Conservation (phyloP, 108 stramenopile genomes). For the Skeletonema tropicum region DNA sequence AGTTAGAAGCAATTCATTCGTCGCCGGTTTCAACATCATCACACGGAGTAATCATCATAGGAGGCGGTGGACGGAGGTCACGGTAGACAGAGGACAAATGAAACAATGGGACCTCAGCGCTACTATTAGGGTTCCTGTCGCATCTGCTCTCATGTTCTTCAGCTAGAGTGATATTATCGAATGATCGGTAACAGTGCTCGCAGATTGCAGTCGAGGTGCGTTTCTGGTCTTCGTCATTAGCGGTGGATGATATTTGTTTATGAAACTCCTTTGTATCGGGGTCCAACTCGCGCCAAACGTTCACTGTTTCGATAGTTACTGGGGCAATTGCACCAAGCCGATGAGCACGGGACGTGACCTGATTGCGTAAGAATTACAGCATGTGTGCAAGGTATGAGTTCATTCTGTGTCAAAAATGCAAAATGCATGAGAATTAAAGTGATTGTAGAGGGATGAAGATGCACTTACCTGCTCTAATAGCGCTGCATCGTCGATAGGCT, state of each 20-base stretch:
- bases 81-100: slow-evolving; percentile 63
- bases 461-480: slow-evolving; percentile 57
- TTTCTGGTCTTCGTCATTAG: slow-evolving; percentile 19
- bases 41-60: slow-evolving; percentile 12
- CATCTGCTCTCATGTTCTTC: slow-evolving; percentile 52
- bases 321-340: slow-evolving; percentile 76
- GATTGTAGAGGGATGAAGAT: neutral
- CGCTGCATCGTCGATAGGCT: slow-evolving; percentile 77
- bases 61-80: slow-evolving; percentile 51
- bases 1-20: neutral
- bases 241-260: slow-evolving; percentile 23
- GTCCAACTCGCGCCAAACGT: slow-evolving; percentile 44
- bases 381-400: neutral
- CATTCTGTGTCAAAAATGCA: neutral
- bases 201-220: slow-evolving; percentile 41
- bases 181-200: slow-evolving; percentile 56
- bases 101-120: slow-evolving; percentile 35
- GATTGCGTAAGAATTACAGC: neutral
- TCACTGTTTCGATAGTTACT: slow-evolving; percentile 69
- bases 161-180: slow-evolving; percentile 37
- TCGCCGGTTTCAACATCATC: neutral
- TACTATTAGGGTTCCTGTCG: slow-evolving; percentile 51
- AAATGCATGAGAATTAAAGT: neutral
- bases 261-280: slow-evolving; percentile 40
- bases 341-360: slow-evolving; percentile 78